Evolutionary conservation across 1,284 basidiomycete genomes (phyloP), one percentile per base, ranked within the genome.

Genomic region (Tilletia caries): DNA sequence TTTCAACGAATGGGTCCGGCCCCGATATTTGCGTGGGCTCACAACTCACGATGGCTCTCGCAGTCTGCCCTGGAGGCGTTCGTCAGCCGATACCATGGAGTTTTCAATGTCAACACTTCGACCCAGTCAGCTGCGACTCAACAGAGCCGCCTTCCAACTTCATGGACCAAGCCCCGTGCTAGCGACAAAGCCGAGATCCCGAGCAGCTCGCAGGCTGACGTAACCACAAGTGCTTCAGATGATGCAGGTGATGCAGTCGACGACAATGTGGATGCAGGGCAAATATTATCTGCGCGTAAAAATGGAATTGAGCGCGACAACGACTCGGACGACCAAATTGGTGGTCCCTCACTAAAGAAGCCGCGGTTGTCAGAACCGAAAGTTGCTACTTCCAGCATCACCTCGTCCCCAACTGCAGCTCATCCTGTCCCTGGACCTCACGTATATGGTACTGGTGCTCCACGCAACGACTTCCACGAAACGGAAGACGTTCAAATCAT

Each of bases 201-300:
- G 10, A 15, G 37, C 37, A 41, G 37, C 37, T 41, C 37, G 23
- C 67, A 60, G 64, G 25, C 32, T 10, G 27, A 48, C 33, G 32
- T 62, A 13, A 2, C 88, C 87, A 15, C 37, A 41, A 6, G 87
- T 86, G 84, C 72, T 72, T 1, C 78, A 76, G 77, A 74, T 71
- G 32, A 75, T 75, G 10, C 67, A 75, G 50, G 46, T 69, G 48
- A 75, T 75, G 34, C 33, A 64, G 8, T 58, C 12, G 50, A 64
- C 18, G 66, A 33, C 62, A 65, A 83, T 33, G 66, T 41, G 34
- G 43, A 71, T 33, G 54, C 58, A 76, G 73, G 60, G 76, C 78
- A 69, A 73, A 71, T n/a, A 77, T 72, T n/a, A n/a, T n/a, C n/a
- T n/a, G n/a, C n/a, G n/a, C n/a, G n/a, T n/a, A n/a, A n/a, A n/a